phyloP scores from a whole-genome alignment of 1,284 basidiomycete species.

The Apiotrichum sp. region DNA sequence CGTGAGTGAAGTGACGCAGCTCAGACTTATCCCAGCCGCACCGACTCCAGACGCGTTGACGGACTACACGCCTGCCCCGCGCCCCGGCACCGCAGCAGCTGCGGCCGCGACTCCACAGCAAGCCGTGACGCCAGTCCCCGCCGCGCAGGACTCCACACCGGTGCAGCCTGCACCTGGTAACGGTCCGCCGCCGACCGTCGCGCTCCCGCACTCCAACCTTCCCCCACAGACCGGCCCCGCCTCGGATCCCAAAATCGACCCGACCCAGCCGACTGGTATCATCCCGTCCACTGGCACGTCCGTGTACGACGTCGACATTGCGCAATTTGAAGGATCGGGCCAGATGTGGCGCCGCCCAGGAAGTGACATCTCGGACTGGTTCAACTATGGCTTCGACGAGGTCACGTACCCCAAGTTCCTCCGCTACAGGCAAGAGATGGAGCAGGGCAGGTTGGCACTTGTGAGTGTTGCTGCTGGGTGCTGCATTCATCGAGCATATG shows the following conservation, averaged over 20 bases:
- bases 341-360: slow-evolving; percentile 89
- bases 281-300: slow-evolving; percentile 57
- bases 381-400: slow-evolving; percentile 99
- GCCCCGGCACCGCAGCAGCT: slow-evolving; percentile 50
- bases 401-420: slow-evolving; percentile 89
- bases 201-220: slow-evolving; percentile 33
- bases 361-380: slow-evolving; percentile 93
- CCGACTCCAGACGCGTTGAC: slow-evolving; percentile 67
- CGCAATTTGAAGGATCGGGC: slow-evolving; percentile 64
- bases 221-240: slow-evolving; percentile 24
- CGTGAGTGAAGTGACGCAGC: slow-evolving; percentile 11
- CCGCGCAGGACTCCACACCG: slow-evolving; percentile 13
- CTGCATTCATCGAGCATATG: too few relatives aligned
- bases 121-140: slow-evolving; percentile 32
- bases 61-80: slow-evolving; percentile 80
- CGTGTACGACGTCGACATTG: slow-evolving; percentile 83
- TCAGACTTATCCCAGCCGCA: slow-evolving; percentile 16
- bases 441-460: slow-evolving; percentile 51
- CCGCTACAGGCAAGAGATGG: slow-evolving; percentile 73
- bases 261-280: slow-evolving; percentile 56
- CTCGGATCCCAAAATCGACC: slow-evolving; percentile 55
- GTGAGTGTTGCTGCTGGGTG: slow-evolving; percentile 25
- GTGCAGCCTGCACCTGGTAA: slow-evolving; percentile 14
- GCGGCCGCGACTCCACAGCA: slow-evolving; percentile 14
- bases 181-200: slow-evolving; percentile 18